Percentiles rank a stretch among this genome's conserved stretches.
These are phyloP conservation scores for Abortiporus biennis DNA, from an alignment of 1,284 basidiomycete species.

Conservation along the genomic window DNA sequence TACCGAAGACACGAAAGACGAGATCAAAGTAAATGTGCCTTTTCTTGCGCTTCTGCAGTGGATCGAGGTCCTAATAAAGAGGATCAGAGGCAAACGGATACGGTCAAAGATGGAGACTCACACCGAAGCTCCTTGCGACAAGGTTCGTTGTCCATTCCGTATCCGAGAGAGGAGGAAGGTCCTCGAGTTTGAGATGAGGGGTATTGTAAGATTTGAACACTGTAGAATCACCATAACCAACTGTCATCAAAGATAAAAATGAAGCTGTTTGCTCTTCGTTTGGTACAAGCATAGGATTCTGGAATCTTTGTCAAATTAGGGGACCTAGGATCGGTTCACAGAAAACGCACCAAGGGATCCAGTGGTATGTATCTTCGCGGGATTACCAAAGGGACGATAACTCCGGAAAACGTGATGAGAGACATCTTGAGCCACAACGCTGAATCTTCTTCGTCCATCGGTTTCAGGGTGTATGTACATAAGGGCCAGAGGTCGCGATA, in stretches of 20 bases:
- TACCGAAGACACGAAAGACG: slow-evolving; percentile 16
- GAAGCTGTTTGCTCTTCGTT: slow-evolving; percentile 65
- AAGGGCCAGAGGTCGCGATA: no score
- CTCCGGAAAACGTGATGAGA: slow-evolving; percentile 31
- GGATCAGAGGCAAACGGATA: not conserved
- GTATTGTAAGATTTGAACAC: slow-evolving; percentile 16
- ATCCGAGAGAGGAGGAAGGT: slow-evolving; percentile 40
- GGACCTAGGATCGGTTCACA: not conserved
- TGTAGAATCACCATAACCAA: slow-evolving; percentile 40
- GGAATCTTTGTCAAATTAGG: not conserved
- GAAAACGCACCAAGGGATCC: slow-evolving; percentile 34
- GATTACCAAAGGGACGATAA: slow-evolving; percentile 36
- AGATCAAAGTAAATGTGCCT: slow-evolving; percentile 17
- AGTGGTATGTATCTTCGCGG: slow-evolving; percentile 38
- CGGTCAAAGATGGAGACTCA: slow-evolving; percentile 5
- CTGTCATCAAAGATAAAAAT: slow-evolving; percentile 47
- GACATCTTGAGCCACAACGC: slow-evolving; percentile 26
- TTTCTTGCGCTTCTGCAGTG: slow-evolving; percentile 13
- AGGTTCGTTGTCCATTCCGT: slow-evolving; percentile 38
- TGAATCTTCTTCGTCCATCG: slow-evolving; percentile 34
- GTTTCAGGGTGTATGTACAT: slow-evolving; percentile 40
- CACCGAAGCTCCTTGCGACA: slow-evolving; percentile 28
- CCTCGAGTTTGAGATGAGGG: slow-evolving; percentile 20
- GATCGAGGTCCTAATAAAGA: slow-evolving; percentile 20
- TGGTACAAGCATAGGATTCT: slow-evolving; percentile 33